These are phyloP conservation scores for Eragrostis curvula DNA, from an alignment of 176 grass and related monocot species.

Conservation along the genomic window DNA sequence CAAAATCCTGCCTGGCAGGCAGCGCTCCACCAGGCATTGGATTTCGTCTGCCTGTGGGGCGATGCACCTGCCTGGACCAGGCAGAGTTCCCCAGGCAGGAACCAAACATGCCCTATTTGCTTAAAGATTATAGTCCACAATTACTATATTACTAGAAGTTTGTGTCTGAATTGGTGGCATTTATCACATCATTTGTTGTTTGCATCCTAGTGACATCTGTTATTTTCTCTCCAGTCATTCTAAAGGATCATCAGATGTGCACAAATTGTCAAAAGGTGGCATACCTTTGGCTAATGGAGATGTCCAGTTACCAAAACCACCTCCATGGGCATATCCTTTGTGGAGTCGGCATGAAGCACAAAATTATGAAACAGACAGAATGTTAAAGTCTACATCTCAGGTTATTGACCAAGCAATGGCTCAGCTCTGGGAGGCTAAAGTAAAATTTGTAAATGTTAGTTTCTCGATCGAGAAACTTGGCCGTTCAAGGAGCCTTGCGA, in stretches of 20 bases:
- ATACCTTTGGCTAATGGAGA: conserved; percentile 98
- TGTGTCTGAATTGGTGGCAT: neutral
- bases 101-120: neutral
- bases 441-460: conserved; percentile 90
- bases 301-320: conserved; percentile 90
- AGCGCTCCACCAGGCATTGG: too few relatives aligned
- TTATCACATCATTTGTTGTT: conserved; percentile 28
- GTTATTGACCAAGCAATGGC: conserved; percentile 98
- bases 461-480: conserved; percentile 92
- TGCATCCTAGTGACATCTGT: neutral
- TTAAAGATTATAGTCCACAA: neutral
- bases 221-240: conserved; percentile 54
- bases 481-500: conserved; percentile 58
- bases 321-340: conserved; percentile 98
- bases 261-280: conserved; percentile 86
- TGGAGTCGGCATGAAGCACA: conserved; percentile 75
- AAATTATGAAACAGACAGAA: conserved; percentile 88
- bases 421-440: conserved; percentile 93
- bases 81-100: too few relatives aligned
- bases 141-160: conserved; percentile 18
- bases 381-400: conserved; percentile 84
- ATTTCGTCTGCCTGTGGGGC: too few relatives aligned
- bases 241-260: conserved; percentile 72
- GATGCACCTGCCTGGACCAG: too few relatives aligned
- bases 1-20: too few relatives aligned